Evolutionary conservation across 192 early-diverging fungal species (phyloP), one percentile per base, ranked within the genome.

Genomic region (Lunasporangiospora selenospora): DNA sequence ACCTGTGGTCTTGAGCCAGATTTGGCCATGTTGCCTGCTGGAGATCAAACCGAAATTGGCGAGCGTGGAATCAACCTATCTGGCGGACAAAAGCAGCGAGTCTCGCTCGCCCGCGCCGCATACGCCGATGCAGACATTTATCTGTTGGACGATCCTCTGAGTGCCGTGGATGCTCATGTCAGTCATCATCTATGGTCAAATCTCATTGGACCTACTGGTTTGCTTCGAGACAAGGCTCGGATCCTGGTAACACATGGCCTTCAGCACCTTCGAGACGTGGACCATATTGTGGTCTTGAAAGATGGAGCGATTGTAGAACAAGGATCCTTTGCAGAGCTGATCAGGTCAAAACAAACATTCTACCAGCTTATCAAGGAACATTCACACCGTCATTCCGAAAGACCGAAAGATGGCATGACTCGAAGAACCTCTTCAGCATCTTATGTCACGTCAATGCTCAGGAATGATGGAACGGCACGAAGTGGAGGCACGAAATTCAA

Each of bases 71-170:
- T 81, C 15, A 85, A 80, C 8, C 62, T 92, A 1, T 85, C 87
- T 3, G 89, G 91, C 12, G 88, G 89, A 0, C 89, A 92, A 55
- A 90, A 88, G 53, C 90, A 92, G 66, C 81, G 93, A 27, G 78
- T 93, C 2, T 88, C 85, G 9, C 81, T 95, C 29, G 92, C 92
- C 1, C 83, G 95, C 12, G 92, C 92, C 0, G 84, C 86, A 4
- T 97, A 95, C 56, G 83, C 87, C 1, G 76, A 83, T 4, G 85
- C 87, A 2, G 79, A 86, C 40, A 87, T 89, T 8, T 77, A 93
- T 33, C 62, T 97, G 3, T 61, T 95, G 32, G 95, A 97, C 52
- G 94, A 97, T 62, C 88, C 88, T 6, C 77, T 97, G 9, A 80
- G 77, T 19, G 79, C 81, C 12, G 78, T 90, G 0, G 87, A 87